Conservation (phyloP, 495 filamentous ascomycete genomes). For the Neurospora africana region DNA sequence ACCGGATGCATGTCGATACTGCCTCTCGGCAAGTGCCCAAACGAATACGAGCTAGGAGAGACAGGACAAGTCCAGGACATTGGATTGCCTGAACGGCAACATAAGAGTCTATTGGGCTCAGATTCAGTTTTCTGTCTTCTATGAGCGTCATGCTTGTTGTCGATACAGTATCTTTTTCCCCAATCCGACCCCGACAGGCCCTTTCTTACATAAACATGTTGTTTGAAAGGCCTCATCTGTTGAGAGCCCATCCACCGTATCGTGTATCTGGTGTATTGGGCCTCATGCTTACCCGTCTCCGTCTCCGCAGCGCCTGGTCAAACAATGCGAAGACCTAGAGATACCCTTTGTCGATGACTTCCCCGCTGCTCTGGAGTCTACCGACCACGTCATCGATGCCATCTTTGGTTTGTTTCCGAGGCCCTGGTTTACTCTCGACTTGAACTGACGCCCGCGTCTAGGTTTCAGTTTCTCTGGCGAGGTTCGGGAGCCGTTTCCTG, state of each 20-base stretch:
- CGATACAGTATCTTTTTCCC: background rate
- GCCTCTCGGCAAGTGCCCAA: background rate
- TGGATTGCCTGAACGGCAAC: background rate
- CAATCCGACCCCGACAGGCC: background rate
- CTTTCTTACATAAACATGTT: background rate
- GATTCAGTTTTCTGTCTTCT: background rate
- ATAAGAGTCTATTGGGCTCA: background rate
- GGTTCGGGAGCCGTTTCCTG: constrained; percentile 79
- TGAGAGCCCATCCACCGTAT: background rate
- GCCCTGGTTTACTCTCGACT: background rate
- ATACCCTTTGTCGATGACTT: constrained; percentile 85
- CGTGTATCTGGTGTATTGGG: background rate
- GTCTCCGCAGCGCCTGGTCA: constrained; percentile 56
- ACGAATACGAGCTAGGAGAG: background rate
- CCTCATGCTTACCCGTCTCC: constrained; percentile 10
- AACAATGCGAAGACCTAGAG: constrained; percentile 70
- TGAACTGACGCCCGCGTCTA: constrained; percentile 16
- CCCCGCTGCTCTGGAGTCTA: constrained; percentile 45
- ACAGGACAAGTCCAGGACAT: background rate
- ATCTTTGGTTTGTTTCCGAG: constrained; percentile 60
- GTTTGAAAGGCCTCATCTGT: background rate
- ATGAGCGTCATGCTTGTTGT: background rate
- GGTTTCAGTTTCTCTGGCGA: constrained; percentile 91
- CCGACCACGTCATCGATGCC: constrained; percentile 80
- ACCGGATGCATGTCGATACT: background rate